Conservation (phyloP, 1,284 basidiomycete species). For the Puccinia sorghi region DNA sequence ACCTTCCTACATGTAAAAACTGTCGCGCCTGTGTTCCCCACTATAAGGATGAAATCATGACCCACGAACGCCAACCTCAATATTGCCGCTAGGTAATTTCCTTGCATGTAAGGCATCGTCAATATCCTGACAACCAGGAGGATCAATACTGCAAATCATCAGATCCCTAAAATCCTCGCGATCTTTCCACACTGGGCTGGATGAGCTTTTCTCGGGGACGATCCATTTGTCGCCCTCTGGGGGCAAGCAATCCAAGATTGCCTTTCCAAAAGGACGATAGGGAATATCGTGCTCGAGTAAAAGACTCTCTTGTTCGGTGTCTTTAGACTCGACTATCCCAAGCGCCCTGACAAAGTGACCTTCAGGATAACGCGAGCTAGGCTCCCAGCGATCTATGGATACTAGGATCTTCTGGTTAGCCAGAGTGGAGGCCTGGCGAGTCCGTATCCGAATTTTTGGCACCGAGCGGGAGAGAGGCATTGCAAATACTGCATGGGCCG, state of each 20-base stretch:
- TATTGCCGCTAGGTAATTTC: slow-evolving; percentile 84
- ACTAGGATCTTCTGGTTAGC: slow-evolving; percentile 94
- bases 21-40: neutral
- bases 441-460: slow-evolving; percentile 90
- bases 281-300: slow-evolving; percentile 95
- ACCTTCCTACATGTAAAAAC: neutral
- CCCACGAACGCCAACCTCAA: slow-evolving; percentile 96
- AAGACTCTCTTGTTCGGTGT: slow-evolving; percentile 92
- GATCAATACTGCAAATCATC: slow-evolving; percentile 94
- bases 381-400: slow-evolving; percentile 88
- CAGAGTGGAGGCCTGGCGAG: slow-evolving; percentile 85
- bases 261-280: slow-evolving; percentile 92
- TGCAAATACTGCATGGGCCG: slow-evolving; percentile 89
- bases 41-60: slow-evolving; percentile 55
- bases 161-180: slow-evolving; percentile 84
- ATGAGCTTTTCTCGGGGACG: slow-evolving; percentile 73
- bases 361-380: slow-evolving; percentile 85
- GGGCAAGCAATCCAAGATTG: slow-evolving; percentile 89
- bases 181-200: slow-evolving; percentile 69
- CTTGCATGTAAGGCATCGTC: slow-evolving; percentile 98
- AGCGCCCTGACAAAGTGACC: slow-evolving; percentile 95
- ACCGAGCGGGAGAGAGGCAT: slow-evolving; percentile 88
- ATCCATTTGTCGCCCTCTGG: slow-evolving; percentile 87
- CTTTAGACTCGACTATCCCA: slow-evolving; percentile 87
- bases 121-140: slow-evolving; percentile 94